Evolutionary conservation across 176 grass and related monocot genomes (phyloP).

Genomic region (Phragmites australis): DNA sequence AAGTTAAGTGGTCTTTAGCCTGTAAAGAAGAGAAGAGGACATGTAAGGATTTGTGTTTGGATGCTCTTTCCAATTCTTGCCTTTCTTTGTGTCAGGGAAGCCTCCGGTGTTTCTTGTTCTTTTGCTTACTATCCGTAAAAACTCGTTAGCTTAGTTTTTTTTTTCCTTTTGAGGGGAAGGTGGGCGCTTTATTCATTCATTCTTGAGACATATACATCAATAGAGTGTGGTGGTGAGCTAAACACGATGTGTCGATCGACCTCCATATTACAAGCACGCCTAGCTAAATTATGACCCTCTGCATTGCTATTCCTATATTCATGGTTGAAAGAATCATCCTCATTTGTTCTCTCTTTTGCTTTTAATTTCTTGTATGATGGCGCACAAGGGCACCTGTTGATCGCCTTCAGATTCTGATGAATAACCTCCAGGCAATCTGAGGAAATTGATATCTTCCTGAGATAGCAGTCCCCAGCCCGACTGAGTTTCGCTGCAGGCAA

Average conservation of each 20-base stretch:
- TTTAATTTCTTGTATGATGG: neutral
- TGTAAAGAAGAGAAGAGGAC: too few relatives aligned
- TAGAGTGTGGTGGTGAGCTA: too few relatives aligned
- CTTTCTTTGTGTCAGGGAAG: neutral
- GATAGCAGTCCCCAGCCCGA: neutral
- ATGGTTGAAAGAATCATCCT: neutral
- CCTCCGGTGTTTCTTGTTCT: neutral
- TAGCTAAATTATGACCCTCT: neutral
- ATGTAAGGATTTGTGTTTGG: too few relatives aligned
- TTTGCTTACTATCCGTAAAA: neutral
- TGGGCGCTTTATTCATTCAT: too few relatives aligned
- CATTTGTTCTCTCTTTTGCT: neutral
- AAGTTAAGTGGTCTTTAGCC: constrained; percentile 12
- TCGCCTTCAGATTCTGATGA: neutral
- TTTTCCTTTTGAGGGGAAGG: too few relatives aligned
- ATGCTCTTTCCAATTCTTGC: neutral
- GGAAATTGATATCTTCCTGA: neutral
- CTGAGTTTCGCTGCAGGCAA: neutral
- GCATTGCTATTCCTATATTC: too few relatives aligned
- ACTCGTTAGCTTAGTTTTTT: too few relatives aligned
- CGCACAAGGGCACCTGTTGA: neutral
- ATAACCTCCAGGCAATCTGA: neutral
- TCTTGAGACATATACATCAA: too few relatives aligned
- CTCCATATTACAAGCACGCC: too few relatives aligned
- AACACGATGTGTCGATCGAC: too few relatives aligned